Percentiles rank a stretch among this genome's conserved stretches.
phyloP scores from a whole-genome alignment of 306 rosid genomes.

The Senna siamea region DNA sequence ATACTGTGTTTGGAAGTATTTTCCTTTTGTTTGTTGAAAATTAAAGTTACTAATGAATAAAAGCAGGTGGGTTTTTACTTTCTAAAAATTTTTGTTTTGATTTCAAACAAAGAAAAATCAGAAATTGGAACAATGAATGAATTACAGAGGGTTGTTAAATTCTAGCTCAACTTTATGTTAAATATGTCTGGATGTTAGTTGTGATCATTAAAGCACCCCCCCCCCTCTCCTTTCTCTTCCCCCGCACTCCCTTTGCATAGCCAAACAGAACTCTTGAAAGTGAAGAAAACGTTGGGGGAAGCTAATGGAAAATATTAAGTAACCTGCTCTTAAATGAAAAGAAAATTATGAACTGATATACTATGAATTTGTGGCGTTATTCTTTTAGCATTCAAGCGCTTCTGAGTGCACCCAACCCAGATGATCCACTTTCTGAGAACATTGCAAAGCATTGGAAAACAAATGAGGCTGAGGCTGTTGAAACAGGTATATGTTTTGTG shows the following conservation, averaged over 20 bases:
- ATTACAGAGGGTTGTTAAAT: not conserved
- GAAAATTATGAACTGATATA: slow-evolving; percentile 16
- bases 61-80: not conserved
- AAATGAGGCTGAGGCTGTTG: slow-evolving; percentile 91
- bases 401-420: slow-evolving; percentile 95
- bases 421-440: slow-evolving; percentile 95
- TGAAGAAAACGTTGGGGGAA: slow-evolving; percentile 11
- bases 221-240: too few species aligned
- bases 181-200: slow-evolving; percentile 8
- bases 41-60: not conserved
- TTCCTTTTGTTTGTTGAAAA: not conserved
- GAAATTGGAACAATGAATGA: not conserved
- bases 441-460: slow-evolving; percentile 96
- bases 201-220: not conserved
- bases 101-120: not conserved
- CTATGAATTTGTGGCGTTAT: not conserved
- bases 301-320: not conserved
- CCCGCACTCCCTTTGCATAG: slow-evolving; percentile 1
- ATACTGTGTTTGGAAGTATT: slow-evolving; percentile 4
- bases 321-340: not conserved
- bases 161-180: not conserved
- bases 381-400: slow-evolving; percentile 83
- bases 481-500: slow-evolving; percentile 64
- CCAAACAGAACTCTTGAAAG: not conserved
- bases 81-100: not conserved